A percentile compares a stretch with the other conserved stretches of the same genome.
Evolutionary conservation across 106 monocot species (phyloP).

Genomic region (Dendrobium chrysotoxum): DNA sequence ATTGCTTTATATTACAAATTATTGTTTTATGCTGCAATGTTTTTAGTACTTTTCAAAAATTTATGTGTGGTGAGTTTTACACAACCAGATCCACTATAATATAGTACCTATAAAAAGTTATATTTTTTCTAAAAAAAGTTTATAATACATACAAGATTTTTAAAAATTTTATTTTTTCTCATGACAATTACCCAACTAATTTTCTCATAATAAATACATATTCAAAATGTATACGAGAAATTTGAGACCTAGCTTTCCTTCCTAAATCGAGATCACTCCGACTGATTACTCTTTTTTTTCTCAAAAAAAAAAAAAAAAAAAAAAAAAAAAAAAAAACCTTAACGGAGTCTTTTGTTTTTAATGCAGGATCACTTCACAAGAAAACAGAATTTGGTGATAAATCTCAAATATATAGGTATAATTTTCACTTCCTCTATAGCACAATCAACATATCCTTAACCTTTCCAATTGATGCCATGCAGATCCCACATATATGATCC

Average conservation of each 20-base stretch:
- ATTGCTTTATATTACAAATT: no score
- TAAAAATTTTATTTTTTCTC: no score
- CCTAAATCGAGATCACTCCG: background rate
- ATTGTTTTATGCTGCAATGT: no score
- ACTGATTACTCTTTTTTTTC: background rate
- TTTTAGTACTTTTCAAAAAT: no score
- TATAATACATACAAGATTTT: no score
- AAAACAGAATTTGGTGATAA: slow-evolving; percentile 37
- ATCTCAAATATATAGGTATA: slow-evolving; percentile 66
- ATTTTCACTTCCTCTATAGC: background rate
- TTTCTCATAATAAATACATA: background rate
- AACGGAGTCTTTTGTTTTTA: background rate
- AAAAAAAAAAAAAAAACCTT: background rate
- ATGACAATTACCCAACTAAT: no score
- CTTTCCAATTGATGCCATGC: background rate
- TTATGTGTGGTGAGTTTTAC: no score
- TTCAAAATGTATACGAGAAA: background rate
- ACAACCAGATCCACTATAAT: no score
- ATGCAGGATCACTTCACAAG: slow-evolving; percentile 47
- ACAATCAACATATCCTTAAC: background rate
- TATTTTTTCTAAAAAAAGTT: no score
- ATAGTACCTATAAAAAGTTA: no score
- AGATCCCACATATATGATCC: slow-evolving; percentile 70
- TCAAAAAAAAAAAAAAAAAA: background rate
- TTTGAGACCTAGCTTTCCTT: background rate